Conservation (phyloP, 352 stramenopile species). For the Pythium dissotocum region DNA sequence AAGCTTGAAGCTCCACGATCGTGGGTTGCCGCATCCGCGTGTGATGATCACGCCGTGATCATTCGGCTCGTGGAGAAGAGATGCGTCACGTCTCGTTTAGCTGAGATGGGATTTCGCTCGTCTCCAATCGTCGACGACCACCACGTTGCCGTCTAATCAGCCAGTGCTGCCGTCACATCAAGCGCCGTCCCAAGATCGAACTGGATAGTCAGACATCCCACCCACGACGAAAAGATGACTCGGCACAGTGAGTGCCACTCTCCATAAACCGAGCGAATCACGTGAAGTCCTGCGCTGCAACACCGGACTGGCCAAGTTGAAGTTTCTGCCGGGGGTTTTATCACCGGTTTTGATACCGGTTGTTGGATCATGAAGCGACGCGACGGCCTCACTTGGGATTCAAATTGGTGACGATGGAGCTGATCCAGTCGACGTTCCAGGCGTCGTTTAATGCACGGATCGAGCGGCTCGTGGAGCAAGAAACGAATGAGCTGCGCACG, state of each 20-base stretch:
- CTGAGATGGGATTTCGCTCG: background rate
- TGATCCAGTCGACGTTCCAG: constrained; percentile 66
- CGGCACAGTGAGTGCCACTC: background rate
- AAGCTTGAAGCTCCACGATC: background rate
- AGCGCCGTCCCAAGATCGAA: background rate
- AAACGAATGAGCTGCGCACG: constrained; percentile 53
- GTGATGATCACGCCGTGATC: background rate
- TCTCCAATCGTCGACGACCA: constrained; percentile 4
- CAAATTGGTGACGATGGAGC: constrained; percentile 39
- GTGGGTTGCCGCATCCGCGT: background rate
- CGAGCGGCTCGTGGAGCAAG: constrained; percentile 44
- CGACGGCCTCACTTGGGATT: background rate
- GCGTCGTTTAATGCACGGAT: constrained; percentile 63
- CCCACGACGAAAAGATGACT: constrained; percentile 2
- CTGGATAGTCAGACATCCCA: background rate
- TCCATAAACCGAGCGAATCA: constrained; percentile 4
- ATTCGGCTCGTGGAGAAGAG: background rate
- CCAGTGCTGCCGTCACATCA: background rate
- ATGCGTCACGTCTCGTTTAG: background rate
- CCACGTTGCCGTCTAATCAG: background rate
- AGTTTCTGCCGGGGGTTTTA: background rate
- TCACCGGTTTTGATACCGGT: background rate
- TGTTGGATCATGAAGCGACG: background rate
- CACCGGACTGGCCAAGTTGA: constrained; percentile 2
- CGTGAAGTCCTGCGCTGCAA: background rate